Percentiles rank a stretch among this genome's conserved stretches.
Conservation (phyloP, 768 basidiomycete genomes). For the Terana coerulea region DNA sequence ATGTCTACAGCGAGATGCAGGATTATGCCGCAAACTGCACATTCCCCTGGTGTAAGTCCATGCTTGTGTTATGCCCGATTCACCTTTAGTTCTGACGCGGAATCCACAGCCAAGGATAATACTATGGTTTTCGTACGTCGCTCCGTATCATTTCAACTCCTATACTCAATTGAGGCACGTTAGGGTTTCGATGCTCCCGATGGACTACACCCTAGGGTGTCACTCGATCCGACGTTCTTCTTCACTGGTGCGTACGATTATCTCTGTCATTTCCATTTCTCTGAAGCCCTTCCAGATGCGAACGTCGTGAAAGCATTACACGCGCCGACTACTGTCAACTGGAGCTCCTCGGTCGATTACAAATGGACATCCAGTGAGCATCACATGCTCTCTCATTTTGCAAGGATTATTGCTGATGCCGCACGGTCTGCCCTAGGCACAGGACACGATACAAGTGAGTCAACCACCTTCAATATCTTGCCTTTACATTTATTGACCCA, state of each 20-base stretch:
- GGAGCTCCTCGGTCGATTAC: conserved; percentile 22
- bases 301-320: conserved; percentile 46
- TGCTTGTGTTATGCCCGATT: neutral
- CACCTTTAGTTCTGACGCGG: too few species aligned
- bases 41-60: conserved; percentile 47
- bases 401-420: neutral
- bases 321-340: conserved; percentile 58
- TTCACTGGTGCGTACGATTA: conserved; percentile 48
- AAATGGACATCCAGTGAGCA: conserved; percentile 2
- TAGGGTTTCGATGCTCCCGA: conserved; percentile 28
- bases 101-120: neutral
- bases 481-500: neutral
- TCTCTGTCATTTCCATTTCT: neutral
- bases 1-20: conserved; percentile 57
- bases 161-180: neutral
- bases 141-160: neutral
- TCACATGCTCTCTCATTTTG: neutral
- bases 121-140: neutral
- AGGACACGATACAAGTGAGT: neutral
- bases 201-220: conserved; percentile 43
- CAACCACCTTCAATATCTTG: neutral
- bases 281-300: neutral
- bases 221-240: conserved; percentile 51
- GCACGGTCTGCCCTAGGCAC: neutral
- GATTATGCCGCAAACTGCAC: conserved; percentile 75